Evolutionary conservation across 2,329 filamentous ascomycete genomes (phyloP).

Genomic region (Nigrospora osmanthi): DNA sequence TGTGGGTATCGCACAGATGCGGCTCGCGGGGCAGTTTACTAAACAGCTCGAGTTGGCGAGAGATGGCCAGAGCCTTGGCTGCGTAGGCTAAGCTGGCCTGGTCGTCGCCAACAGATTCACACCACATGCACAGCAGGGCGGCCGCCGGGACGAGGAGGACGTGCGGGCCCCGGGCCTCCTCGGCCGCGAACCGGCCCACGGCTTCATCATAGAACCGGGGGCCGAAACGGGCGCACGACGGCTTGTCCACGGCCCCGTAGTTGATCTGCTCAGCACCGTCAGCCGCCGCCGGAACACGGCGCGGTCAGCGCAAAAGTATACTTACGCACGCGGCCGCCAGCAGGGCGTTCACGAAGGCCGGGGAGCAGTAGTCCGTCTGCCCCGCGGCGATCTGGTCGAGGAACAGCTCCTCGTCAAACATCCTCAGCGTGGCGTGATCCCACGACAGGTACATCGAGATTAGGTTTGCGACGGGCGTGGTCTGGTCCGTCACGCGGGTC

Average conservation of each 20-base stretch:
- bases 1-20: neutral
- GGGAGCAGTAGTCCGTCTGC: neutral
- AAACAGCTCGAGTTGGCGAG: neutral
- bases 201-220: constrained; percentile 1
- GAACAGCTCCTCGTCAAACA: constrained; percentile 1
- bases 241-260: constrained; percentile 1
- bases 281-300: neutral
- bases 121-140: constrained; percentile 1
- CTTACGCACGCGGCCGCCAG: neutral
- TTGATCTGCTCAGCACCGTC: neutral
- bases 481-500: neutral
- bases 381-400: neutral
- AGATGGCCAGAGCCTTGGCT: neutral
- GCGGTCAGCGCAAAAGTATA: neutral
- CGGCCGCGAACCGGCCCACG: neutral
- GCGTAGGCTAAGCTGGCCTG: neutral
- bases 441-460: constrained; percentile 1
- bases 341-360: constrained; percentile 1
- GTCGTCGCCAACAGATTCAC: neutral
- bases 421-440: constrained; percentile 1
- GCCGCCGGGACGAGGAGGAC: neutral
- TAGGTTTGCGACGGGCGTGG: neutral
- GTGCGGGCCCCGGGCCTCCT: neutral
- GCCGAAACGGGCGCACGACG: neutral
- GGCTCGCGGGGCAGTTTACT: neutral